These are phyloP conservation scores for Coprinellus aureogranulatus DNA, from an alignment of 768 basidiomycete genomes.

Conservation along the genomic window DNA sequence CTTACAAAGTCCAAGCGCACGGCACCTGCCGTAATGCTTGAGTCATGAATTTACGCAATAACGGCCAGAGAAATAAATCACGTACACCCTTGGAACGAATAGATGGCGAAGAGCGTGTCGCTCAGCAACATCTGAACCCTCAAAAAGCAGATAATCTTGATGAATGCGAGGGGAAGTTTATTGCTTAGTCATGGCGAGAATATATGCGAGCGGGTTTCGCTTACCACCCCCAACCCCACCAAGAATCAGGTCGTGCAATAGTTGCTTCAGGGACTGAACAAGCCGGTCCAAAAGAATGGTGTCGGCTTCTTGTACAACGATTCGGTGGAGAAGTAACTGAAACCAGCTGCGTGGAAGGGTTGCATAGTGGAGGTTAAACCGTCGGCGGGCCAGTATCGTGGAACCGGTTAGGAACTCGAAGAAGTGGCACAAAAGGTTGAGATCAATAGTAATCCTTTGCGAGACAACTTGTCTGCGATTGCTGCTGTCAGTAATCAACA, in stretches of 20 bases:
- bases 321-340: conserved; percentile 19
- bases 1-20: conserved; percentile 47
- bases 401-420: conserved; percentile 50
- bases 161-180: not conserved
- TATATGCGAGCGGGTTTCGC: not conserved
- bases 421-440: conserved; percentile 48
- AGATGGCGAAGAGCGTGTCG: not conserved
- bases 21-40: conserved; percentile 41
- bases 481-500: not conserved
- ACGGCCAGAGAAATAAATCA: conserved; percentile 14
- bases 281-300: conserved; percentile 3
- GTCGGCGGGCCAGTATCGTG: conserved; percentile 31
- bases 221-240: not conserved
- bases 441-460: conserved; percentile 36
- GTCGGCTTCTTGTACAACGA: not conserved
- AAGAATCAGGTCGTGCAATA: not conserved
- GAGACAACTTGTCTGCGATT: conserved; percentile 44
- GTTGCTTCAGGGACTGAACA: not conserved
- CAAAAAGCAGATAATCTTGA: conserved; percentile 23
- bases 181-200: not conserved
- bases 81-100: conserved; percentile 8
- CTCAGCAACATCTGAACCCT: not conserved
- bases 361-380: conserved; percentile 39
- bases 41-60: too few species aligned
- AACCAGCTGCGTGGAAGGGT: conserved; percentile 59